Evolutionary conservation across 2,329 filamentous ascomycete species (phyloP).

Genomic region (Xylaria sp.): DNA sequence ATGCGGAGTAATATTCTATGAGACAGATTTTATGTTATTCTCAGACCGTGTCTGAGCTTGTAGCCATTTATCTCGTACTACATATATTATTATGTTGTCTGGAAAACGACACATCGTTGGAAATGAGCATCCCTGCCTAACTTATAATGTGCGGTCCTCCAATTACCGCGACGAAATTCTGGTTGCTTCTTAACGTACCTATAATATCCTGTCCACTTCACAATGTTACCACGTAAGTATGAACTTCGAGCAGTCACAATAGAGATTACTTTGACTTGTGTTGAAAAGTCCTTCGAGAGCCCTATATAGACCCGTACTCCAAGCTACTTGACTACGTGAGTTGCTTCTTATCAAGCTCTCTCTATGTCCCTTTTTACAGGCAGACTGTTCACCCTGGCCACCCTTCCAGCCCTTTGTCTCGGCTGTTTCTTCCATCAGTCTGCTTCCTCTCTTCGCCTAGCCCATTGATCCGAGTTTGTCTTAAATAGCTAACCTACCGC

Average conservation of each 20-base stretch:
- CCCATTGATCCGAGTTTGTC: too few species aligned
- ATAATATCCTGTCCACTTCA: too few species aligned
- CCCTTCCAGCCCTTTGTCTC: background rate
- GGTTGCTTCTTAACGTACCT: too few species aligned
- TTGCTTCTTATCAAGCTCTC: background rate
- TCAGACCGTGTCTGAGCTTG: background rate
- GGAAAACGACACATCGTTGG: too few species aligned
- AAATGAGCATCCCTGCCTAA: too few species aligned
- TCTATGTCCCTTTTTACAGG: background rate
- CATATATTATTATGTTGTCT: slow-evolving; percentile 10
- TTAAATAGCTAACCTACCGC: background rate
- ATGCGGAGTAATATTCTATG: background rate
- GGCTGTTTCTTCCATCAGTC: background rate
- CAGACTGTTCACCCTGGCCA: background rate
- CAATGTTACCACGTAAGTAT: too few species aligned
- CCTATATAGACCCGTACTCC: background rate
- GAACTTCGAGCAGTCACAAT: too few species aligned
- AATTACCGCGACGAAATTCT: too few species aligned
- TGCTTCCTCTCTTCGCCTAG: too few species aligned
- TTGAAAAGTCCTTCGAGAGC: too few species aligned
- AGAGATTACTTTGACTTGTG: too few species aligned
- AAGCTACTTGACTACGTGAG: background rate
- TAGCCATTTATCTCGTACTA: background rate
- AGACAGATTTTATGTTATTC: background rate
- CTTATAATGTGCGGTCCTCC: too few species aligned